Conservation (phyloP, 768 basidiomycete species). For the Hygrophorus russula region DNA sequence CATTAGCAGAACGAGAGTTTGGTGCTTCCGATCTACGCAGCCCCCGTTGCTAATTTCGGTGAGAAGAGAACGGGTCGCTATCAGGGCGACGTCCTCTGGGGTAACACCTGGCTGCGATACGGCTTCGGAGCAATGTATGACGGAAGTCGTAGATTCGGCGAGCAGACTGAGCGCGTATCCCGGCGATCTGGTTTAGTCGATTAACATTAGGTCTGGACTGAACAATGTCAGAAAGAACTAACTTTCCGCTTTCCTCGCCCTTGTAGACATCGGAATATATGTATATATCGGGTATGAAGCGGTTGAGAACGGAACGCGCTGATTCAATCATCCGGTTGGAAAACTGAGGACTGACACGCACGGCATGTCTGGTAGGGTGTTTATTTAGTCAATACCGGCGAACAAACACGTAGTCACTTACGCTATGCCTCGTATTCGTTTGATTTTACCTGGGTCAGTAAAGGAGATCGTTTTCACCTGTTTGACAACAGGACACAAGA, state of each 20-base stretch:
- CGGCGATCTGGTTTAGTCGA: conserved; percentile 56
- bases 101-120: conserved; percentile 72
- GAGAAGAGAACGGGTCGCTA: conserved; percentile 70
- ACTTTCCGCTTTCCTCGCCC: conserved; percentile 96
- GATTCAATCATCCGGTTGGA: conserved; percentile 97
- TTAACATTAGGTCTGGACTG: not conserved
- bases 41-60: conserved; percentile 74
- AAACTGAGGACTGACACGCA: conserved; percentile 93
- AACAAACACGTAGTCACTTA: conserved; percentile 29
- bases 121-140: conserved; percentile 79
- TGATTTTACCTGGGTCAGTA: conserved; percentile 82
- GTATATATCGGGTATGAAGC: conserved; percentile 96
- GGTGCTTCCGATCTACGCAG: conserved; percentile 86
- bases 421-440: conserved; percentile 93
- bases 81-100: conserved; percentile 87
- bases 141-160: conserved; percentile 87
- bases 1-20: conserved; percentile 72
- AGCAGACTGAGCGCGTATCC: conserved; percentile 89
- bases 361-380: conserved; percentile 61
- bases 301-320: conserved; percentile 84
- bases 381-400: conserved; percentile 1
- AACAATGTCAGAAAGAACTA: conserved; percentile 18
- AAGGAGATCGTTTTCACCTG: conserved; percentile 91
- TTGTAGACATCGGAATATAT: conserved; percentile 98
- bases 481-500: conserved; percentile 86